Evolutionary conservation across 179 eudicot genomes (phyloP).

Genomic region (Silene vulgaris): DNA sequence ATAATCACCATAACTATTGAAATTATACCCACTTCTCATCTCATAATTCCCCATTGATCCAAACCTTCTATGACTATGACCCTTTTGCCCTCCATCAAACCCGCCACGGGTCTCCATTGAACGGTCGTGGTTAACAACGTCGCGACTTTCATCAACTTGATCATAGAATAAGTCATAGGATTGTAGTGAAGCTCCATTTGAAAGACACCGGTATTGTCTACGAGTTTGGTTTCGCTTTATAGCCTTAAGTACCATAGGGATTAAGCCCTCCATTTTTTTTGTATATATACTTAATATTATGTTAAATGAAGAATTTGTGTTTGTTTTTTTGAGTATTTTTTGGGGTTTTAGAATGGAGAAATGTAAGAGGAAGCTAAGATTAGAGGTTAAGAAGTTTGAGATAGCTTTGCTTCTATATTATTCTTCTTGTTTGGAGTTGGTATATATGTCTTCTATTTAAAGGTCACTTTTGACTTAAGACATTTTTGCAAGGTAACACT

Average conservation of each 20-base stretch:
- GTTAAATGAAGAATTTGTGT: not conserved
- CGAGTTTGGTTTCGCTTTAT: constrained; percentile 38
- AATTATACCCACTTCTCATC: constrained; percentile 17
- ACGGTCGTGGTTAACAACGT: constrained; percentile 5
- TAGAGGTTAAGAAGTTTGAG: constrained; percentile 13
- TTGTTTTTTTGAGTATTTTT: not conserved
- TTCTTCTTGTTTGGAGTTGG: not conserved
- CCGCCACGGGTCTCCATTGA: constrained; percentile 7
- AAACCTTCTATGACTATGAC: constrained; percentile 23
- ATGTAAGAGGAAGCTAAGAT: not conserved
- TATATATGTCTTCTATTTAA: constrained; percentile 4
- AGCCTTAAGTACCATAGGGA: constrained; percentile 41
- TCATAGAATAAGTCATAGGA: constrained; percentile 29
- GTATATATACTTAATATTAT: not conserved
- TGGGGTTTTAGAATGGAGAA: not conserved
- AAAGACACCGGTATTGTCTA: constrained; percentile 39
- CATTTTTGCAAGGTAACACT: constrained; percentile 1
- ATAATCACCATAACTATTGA: not conserved
- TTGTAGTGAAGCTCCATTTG: constrained; percentile 25
- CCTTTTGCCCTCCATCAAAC: constrained; percentile 7
- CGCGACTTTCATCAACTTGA: not conserved
- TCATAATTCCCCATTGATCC: constrained; percentile 23
- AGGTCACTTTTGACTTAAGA: constrained; percentile 8
- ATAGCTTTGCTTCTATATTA: not conserved
- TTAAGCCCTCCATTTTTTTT: constrained; percentile 49